A percentile compares a stretch with the other conserved stretches of the same genome.
These are phyloP conservation scores for Trametes pubescens DNA, from an alignment of 1,284 basidiomycete species.

Conservation along the genomic window DNA sequence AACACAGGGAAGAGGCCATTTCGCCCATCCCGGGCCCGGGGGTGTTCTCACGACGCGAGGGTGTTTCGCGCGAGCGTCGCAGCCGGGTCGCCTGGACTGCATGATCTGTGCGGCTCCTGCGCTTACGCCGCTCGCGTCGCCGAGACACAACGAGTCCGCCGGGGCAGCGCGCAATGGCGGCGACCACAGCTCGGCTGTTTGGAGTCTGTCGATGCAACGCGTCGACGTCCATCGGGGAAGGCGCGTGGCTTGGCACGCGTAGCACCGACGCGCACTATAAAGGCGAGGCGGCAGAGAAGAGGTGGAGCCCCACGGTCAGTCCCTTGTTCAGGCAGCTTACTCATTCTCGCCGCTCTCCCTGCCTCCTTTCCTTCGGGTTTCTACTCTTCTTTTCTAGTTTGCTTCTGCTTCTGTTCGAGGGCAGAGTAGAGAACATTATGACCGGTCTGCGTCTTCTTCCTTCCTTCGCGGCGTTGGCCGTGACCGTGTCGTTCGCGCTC, in stretches of 20 bases:
- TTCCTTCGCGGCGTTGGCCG: slow-evolving; percentile 10
- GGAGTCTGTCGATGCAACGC: neutral
- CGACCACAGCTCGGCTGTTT: slow-evolving; percentile 1
- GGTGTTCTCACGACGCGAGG: neutral
- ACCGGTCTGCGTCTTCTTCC: slow-evolving; percentile 1
- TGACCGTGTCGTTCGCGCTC: slow-evolving; percentile 14
- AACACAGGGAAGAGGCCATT: slow-evolving; percentile 4
- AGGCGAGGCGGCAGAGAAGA: neutral
- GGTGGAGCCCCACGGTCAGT: slow-evolving; percentile 1
- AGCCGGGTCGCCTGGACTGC: neutral
- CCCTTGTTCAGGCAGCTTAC: neutral
- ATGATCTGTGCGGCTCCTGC: neutral
- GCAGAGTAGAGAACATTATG: slow-evolving; percentile 8
- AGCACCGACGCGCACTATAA: slow-evolving; percentile 7
- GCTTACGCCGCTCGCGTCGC: neutral
- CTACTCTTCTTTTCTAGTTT: slow-evolving; percentile 1
- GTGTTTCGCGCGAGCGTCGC: slow-evolving; percentile 12
- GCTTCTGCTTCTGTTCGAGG: neutral
- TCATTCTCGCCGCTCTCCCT: neutral
- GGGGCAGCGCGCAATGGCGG: neutral
- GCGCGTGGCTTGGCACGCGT: neutral
- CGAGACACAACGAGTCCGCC: neutral
- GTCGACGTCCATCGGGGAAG: neutral
- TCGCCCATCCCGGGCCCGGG: neutral
- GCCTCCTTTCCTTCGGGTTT: slow-evolving; percentile 1